Base-by-base conservation (phyloP, 345 rosid species). In the Toxicodendron radicans region DNA sequence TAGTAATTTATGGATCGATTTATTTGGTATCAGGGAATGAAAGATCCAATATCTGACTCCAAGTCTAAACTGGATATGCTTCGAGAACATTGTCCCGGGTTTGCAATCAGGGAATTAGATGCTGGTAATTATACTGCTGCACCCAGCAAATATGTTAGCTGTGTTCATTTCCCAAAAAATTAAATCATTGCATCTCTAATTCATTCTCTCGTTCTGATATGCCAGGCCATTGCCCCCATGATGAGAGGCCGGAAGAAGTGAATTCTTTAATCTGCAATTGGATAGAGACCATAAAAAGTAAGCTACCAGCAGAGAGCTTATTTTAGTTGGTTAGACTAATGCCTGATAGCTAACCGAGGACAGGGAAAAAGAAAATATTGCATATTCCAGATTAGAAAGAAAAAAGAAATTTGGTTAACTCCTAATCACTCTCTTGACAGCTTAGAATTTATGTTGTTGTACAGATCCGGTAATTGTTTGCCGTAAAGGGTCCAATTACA, bases 201-300 rank as follows among this genome's bases (percentile, higher is more conserved):
- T 61, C 33, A 20, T 76, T 30, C 53, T 7, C 8, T 12, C 4
- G n/a, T 48, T 4, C 13, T 74, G 23, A 35, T 56, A 35, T 68
- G 81, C 48, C 85, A 86, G 97, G 96, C 17, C 97, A 93, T 71
- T 91, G 97, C 51, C 96, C 96, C 60, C 96, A 93, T n/a, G 97
- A 89, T 54, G 98, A 93, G 87, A 73, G 51, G 71, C 93, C 97
- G 16, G 87, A 85, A 74, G 84, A 83, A 70, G 91, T 89, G 10
- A 93, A 93, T 73, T 64, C 72, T 12, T 75, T 88, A 20, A 70
- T 89, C 75, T 51, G 86, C 57, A 83, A 87, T 68, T 90, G 97
- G 97, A 78, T 86, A 57, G 77, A 56, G 16, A 68, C 80, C 14
- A 35, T 82, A 27, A 84, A 82, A 65, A 80, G 66, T 5, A 79